phyloP scores from a whole-genome alignment of 2,329 filamentous ascomycete genomes.

The Leptographium lundbergii region DNA sequence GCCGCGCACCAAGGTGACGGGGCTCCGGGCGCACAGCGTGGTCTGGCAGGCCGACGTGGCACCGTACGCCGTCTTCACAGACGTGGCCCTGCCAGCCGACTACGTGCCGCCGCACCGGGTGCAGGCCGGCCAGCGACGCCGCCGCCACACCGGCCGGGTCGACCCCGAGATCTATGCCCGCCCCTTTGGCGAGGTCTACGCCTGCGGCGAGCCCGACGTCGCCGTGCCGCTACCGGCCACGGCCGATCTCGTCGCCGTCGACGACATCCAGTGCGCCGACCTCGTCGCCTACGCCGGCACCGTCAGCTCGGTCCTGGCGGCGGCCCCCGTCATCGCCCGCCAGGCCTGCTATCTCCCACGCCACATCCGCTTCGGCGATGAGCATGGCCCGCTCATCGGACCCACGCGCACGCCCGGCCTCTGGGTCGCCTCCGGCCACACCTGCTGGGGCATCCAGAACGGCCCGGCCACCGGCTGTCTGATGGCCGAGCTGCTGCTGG shows the following conservation, averaged over 20 bases:
- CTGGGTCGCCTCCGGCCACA: slow-evolving; percentile 79
- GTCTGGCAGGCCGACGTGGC: slow-evolving; percentile 53
- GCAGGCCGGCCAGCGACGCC: slow-evolving; percentile 34
- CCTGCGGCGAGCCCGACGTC: slow-evolving; percentile 78
- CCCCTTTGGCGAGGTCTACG: slow-evolving; percentile 81
- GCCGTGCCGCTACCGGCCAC: slow-evolving; percentile 61
- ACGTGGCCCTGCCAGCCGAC: slow-evolving; percentile 59
- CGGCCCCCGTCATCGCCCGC: slow-evolving; percentile 56
- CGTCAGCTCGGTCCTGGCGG: slow-evolving; percentile 51
- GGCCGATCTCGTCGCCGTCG: slow-evolving; percentile 62
- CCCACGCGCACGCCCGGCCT: slow-evolving; percentile 60
- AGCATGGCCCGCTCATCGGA: slow-evolving; percentile 63
- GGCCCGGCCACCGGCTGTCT: slow-evolving; percentile 75
- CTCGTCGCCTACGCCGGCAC: slow-evolving; percentile 65
- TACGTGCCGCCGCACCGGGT: slow-evolving; percentile 42
- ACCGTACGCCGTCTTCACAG: slow-evolving; percentile 73
- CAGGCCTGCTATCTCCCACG: slow-evolving; percentile 93
- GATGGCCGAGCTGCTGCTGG: slow-evolving; percentile 67
- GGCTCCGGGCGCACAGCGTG: slow-evolving; percentile 51
- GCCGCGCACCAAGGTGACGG: slow-evolving; percentile 43
- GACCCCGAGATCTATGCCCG: slow-evolving; percentile 90
- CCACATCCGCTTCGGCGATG: slow-evolving; percentile 48
- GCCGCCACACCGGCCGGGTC: slow-evolving; percentile 48
- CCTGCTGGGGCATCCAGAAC: slow-evolving; percentile 98
- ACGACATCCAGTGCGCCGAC: slow-evolving; percentile 69